phyloP scores from a whole-genome alignment of 176 grass and related monocot species.

The Canna indica region DNA sequence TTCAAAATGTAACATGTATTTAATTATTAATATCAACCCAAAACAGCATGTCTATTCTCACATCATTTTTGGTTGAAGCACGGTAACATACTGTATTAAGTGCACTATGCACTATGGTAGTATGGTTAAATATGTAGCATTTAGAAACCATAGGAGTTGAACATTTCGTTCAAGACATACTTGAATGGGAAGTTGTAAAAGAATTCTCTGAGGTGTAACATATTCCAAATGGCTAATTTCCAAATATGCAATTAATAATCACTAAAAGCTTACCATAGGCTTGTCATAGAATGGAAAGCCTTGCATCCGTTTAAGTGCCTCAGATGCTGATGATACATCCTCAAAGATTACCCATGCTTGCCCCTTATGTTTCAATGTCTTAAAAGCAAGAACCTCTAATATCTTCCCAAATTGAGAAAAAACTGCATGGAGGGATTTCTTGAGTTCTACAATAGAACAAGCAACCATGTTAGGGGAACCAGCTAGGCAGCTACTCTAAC shows the following conservation, averaged over 20 bases:
- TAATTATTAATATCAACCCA: background rate
- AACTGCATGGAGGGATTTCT: constrained; percentile 75
- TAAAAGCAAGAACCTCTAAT: constrained; percentile 88
- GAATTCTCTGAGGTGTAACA: background rate
- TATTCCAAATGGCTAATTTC: background rate
- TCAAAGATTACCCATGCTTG: constrained; percentile 95
- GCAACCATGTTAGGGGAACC: background rate
- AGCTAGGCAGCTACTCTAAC: background rate
- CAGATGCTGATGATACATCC: constrained; percentile 74
- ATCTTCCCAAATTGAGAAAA: constrained; percentile 99
- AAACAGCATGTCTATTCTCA: background rate
- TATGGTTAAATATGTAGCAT: background rate
- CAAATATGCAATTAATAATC: background rate
- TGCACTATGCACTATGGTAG: background rate
- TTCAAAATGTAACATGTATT: background rate
- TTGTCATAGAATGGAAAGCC: constrained; percentile 93
- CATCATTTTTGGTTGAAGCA: background rate
- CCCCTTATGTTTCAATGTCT: constrained; percentile 94
- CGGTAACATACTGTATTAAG: background rate
- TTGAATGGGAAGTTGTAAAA: background rate
- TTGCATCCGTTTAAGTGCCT: constrained; percentile 92
- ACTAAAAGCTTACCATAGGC: constrained; percentile 61
- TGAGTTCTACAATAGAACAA: constrained; percentile 55
- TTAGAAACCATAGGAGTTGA: background rate
- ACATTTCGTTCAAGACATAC: background rate